phyloP scores from a whole-genome alignment of 495 filamentous ascomycete genomes.

The Penicillium arizonense region DNA sequence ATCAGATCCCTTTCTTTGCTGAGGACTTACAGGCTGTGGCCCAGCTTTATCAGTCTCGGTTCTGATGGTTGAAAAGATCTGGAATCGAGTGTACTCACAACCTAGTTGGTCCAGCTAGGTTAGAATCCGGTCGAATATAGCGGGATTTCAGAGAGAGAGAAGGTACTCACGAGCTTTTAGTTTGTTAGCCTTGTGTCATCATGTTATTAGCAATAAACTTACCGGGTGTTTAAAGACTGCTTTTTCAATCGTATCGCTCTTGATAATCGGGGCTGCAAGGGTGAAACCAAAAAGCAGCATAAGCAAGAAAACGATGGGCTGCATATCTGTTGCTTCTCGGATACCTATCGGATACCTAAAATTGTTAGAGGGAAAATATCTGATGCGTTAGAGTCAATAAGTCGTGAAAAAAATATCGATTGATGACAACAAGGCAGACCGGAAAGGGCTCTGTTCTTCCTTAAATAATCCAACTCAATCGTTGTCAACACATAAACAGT shows the following conservation, averaged over 20 bases:
- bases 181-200: too few species aligned
- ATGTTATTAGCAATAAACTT: not conserved
- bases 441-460: too few species aligned
- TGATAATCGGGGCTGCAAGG: not conserved
- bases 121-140: not conserved
- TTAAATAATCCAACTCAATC: not conserved
- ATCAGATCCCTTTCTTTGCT: not conserved
- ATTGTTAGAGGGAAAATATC: not conserved
- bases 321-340: not conserved
- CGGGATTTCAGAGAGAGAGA: too few species aligned
- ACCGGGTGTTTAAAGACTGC: not conserved
- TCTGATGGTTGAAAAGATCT: too few species aligned
- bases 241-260: not conserved
- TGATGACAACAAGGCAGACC: not conserved
- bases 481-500: too few species aligned
- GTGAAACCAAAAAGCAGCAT: conserved; percentile 1
- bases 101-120: not conserved
- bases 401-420: too few species aligned
- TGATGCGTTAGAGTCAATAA: not conserved
- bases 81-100: not conserved
- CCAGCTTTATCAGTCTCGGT: not conserved
- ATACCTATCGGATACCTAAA: not conserved
- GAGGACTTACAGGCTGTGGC: not conserved
- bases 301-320: not conserved
- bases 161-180: not conserved